phyloP scores from a whole-genome alignment of 768 basidiomycete genomes.

The Boletus rubroflammeus region DNA sequence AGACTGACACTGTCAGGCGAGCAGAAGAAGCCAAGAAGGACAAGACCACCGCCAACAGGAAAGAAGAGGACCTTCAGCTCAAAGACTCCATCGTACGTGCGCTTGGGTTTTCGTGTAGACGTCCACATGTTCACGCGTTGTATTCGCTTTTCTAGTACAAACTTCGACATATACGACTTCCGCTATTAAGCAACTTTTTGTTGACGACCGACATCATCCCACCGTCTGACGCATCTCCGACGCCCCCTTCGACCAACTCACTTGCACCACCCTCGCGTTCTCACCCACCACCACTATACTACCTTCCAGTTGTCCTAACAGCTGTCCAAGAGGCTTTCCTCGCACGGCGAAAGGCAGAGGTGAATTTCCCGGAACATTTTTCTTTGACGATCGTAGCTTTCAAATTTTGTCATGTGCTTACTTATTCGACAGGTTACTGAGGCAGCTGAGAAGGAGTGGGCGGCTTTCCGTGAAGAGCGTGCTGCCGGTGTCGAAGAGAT shows the following conservation, averaged over 20 bases:
- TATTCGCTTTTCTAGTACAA: slow-evolving; percentile 51
- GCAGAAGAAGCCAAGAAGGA: slow-evolving; percentile 86
- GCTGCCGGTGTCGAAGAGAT: slow-evolving; percentile 58
- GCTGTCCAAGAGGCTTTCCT: slow-evolving; percentile 70
- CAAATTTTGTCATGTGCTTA: neutral
- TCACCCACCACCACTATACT: slow-evolving; percentile 76
- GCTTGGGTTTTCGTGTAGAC: neutral
- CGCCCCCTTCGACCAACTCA: slow-evolving; percentile 29
- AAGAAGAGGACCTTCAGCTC: slow-evolving; percentile 78
- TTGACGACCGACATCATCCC: slow-evolving; percentile 69
- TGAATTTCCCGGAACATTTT: slow-evolving; percentile 24
- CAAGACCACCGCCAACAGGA: slow-evolving; percentile 69
- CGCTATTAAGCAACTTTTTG: slow-evolving; percentile 70
- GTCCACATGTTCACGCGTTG: neutral
- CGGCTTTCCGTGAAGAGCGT: slow-evolving; percentile 59
- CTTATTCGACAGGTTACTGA: slow-evolving; percentile 46
- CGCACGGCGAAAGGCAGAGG: slow-evolving; percentile 58
- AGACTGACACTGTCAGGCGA: slow-evolving; percentile 81
- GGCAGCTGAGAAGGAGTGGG: slow-evolving; percentile 68
- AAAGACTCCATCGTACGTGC: slow-evolving; percentile 74
- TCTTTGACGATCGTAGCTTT: neutral
- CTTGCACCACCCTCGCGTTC: slow-evolving; percentile 53
- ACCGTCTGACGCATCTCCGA: slow-evolving; percentile 30
- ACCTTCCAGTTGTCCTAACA: slow-evolving; percentile 66
- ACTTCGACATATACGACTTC: slow-evolving; percentile 66